phyloP scores from a whole-genome alignment of 2,329 filamentous ascomycete species.

The Colletotrichum sp. region DNA sequence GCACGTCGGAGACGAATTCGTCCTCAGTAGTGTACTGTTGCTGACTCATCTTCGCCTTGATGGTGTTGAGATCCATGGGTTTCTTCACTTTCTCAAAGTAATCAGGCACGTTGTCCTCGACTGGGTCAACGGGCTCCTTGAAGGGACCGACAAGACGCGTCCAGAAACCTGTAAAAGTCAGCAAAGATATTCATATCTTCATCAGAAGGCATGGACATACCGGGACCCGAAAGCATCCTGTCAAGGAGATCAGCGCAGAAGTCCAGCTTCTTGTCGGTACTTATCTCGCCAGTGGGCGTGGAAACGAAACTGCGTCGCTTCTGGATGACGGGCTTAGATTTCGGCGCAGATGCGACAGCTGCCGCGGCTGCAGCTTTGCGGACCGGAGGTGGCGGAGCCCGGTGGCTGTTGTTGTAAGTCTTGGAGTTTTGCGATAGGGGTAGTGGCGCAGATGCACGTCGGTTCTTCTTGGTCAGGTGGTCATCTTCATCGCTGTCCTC shows the following conservation, averaged over 20 bases:
- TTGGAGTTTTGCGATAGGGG: conserved; percentile 21
- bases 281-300: conserved; percentile 23
- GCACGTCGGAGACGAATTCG: conserved; percentile 62
- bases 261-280: conserved; percentile 46
- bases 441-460: conserved; percentile 42
- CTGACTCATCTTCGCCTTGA: conserved; percentile 64
- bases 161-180: conserved; percentile 60
- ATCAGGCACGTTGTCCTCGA: conserved; percentile 62
- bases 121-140: conserved; percentile 62
- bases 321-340: conserved; percentile 33
- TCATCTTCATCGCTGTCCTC: conserved; percentile 45
- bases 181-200: neutral
- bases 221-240: conserved; percentile 67
- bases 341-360: conserved; percentile 24
- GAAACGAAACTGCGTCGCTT: conserved; percentile 38
- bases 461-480: conserved; percentile 41
- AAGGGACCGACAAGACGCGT: conserved; percentile 69
- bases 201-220: conserved; percentile 35
- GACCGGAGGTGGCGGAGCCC: conserved; percentile 24
- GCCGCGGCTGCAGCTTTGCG: conserved; percentile 26
- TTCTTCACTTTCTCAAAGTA: conserved; percentile 65
- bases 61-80: conserved; percentile 66
- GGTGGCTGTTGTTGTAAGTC: neutral
- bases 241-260: conserved; percentile 64
- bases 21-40: conserved; percentile 55